Conservation (phyloP, 2,329 filamentous ascomycete genomes). For the Exophiala calicioides region DNA sequence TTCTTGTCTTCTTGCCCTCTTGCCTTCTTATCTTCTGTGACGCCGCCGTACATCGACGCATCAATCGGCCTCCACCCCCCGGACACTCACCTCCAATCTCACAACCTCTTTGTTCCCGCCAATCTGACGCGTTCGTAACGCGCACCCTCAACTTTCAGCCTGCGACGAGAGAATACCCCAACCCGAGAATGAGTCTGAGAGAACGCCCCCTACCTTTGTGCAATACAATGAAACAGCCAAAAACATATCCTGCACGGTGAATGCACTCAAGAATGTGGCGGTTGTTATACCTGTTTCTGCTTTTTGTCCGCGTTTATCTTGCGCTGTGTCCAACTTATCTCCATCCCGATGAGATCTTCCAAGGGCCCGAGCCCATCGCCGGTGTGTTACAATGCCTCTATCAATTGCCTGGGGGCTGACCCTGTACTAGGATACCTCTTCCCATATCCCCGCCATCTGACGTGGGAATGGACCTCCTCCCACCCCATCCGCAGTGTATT, state of each 20-base stretch:
- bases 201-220: constrained; percentile 7
- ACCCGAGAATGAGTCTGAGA: constrained; percentile 24
- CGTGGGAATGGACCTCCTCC: constrained; percentile 93
- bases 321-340: constrained; percentile 93
- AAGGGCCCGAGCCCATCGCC: constrained; percentile 94
- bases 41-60: too few species aligned
- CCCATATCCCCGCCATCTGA: constrained; percentile 81
- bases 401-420: not conserved
- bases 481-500: constrained; percentile 93
- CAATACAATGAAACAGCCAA: constrained; percentile 24
- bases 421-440: constrained; percentile 79
- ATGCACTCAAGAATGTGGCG: constrained; percentile 72
- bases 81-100: not conserved
- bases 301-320: constrained; percentile 88
- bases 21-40: too few species aligned
- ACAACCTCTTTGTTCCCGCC: not conserved
- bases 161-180: too few species aligned
- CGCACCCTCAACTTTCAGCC: constrained; percentile 15
- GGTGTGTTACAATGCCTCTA: constrained; percentile 58
- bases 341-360: constrained; percentile 98
- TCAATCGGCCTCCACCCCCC: too few species aligned
- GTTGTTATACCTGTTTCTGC: constrained; percentile 79
- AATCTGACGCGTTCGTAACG: constrained; percentile 17
- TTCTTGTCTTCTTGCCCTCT: too few species aligned
- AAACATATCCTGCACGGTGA: constrained; percentile 19